phyloP scores from a whole-genome alignment of 2,329 filamentous ascomycete species.

The Cercospora beticola region DNA sequence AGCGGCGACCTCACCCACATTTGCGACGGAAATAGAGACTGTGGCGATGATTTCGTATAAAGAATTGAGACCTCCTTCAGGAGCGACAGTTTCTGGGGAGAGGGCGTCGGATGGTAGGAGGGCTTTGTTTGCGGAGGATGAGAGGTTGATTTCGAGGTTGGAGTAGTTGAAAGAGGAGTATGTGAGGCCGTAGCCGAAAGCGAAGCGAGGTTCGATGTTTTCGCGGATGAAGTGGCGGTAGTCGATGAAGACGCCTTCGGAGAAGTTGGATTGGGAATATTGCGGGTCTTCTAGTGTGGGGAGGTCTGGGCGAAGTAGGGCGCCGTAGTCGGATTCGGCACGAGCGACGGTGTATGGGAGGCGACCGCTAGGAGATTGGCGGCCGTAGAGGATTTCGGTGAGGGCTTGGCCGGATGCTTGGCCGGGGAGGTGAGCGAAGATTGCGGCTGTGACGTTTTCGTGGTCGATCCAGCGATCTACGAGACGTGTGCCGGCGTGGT shows the following conservation, averaged over 20 bases:
- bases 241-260: conserved; percentile 47
- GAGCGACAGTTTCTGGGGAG: conserved; percentile 7
- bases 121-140: not conserved
- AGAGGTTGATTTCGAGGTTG: conserved; percentile 15
- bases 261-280: conserved; percentile 32
- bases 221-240: conserved; percentile 46
- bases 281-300: conserved; percentile 23
- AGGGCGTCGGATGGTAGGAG: conserved; percentile 21
- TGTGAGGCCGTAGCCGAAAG: conserved; percentile 47
- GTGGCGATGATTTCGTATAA: conserved; percentile 63
- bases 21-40: conserved; percentile 60
- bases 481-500: conserved; percentile 35
- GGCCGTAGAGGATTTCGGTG: conserved; percentile 28
- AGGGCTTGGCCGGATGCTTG: conserved; percentile 29
- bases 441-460: conserved; percentile 26
- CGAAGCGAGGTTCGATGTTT: conserved; percentile 44
- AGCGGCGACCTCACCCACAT: conserved; percentile 56
- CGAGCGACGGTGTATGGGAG: conserved; percentile 36
- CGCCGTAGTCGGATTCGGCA: conserved; percentile 33
- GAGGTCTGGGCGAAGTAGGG: conserved; percentile 23
- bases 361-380: conserved; percentile 33
- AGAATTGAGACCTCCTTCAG: conserved; percentile 32
- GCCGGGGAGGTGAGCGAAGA: conserved; percentile 26
- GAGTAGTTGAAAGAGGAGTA: conserved; percentile 48
- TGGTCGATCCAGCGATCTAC: conserved; percentile 36